Percentiles rank a stretch among this genome's conserved stretches.
Evolutionary conservation across 371 early-diverging fungal genomes (phyloP).

Genomic region (Encephalitozoon romaleae): DNA sequence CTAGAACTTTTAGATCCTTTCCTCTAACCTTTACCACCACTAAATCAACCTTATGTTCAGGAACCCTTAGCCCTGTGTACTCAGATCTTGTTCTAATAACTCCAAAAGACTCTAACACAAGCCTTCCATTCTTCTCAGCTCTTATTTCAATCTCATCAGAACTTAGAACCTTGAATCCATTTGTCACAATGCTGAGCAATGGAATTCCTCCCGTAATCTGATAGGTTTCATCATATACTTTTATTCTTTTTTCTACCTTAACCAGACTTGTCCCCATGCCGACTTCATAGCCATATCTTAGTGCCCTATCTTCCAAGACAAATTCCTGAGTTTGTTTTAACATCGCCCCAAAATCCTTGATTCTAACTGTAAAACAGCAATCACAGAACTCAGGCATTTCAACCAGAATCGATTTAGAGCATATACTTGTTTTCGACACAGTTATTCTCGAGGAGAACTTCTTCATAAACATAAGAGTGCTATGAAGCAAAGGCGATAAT

Average conservation of each 20-base stretch:
- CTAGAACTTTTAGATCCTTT: constrained; percentile 2
- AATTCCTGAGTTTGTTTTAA: background rate
- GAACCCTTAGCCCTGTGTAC: background rate
- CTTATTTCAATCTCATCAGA: background rate
- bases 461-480: background rate
- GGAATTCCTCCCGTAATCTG: background rate
- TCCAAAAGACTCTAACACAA: background rate
- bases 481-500: background rate
- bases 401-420: background rate
- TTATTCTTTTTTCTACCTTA: background rate
- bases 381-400: constrained; percentile 4
- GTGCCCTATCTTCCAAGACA: background rate
- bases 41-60: background rate
- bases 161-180: background rate
- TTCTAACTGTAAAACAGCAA: background rate
- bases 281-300: background rate
- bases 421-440: background rate
- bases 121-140: background rate
- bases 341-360: background rate
- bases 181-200: background rate
- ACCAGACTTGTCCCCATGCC: background rate
- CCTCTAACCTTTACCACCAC: background rate
- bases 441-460: constrained; percentile 5
- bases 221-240: background rate
- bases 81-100: background rate